phyloP scores from a whole-genome alignment of 2,329 filamentous ascomycete species.

The Fusarium chlamydosporum region DNA sequence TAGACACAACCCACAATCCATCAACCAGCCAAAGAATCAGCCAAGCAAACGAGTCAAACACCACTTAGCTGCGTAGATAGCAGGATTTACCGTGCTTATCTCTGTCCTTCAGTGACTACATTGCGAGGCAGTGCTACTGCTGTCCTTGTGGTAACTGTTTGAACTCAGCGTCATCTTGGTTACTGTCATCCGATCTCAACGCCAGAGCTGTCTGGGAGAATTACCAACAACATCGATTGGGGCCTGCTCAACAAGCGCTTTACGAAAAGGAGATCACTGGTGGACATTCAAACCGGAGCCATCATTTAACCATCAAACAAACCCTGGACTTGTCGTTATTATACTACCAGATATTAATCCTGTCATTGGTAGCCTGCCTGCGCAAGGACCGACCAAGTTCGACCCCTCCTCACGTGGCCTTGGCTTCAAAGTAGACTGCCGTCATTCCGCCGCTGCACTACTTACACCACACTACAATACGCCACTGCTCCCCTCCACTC shows the following conservation, averaged over 20 bases:
- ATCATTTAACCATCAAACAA: conserved; percentile 29
- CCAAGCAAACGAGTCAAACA: conserved; percentile 8
- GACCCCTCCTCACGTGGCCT: conserved; percentile 51
- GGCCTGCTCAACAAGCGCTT: conserved; percentile 8
- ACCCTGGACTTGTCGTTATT: conserved; percentile 12
- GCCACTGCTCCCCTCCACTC: conserved; percentile 32
- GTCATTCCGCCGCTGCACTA: conserved; percentile 44
- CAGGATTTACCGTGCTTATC: conserved; percentile 6
- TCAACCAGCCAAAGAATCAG: conserved; percentile 10
- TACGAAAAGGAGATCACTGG: conserved; percentile 3
- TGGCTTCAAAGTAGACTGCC: conserved; percentile 38
- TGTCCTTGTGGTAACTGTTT: conserved; percentile 15
- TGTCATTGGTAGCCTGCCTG: conserved; percentile 27
- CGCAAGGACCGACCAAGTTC: conserved; percentile 43
- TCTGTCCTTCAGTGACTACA: conserved; percentile 9
- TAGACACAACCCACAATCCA: conserved; percentile 4
- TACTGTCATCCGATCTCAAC: conserved; percentile 29
- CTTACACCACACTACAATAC: conserved; percentile 27
- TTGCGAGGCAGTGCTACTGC: conserved; percentile 10
- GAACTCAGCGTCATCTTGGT: conserved; percentile 33
- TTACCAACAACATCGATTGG: conserved; percentile 8
- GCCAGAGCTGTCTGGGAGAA: conserved; percentile 14
- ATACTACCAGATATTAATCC: conserved; percentile 24
- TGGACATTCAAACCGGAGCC: conserved; percentile 16
- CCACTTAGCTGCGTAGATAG: conserved; percentile 9